phyloP scores from a whole-genome alignment of 148 eudicot species.

The Cornus florida region DNA sequence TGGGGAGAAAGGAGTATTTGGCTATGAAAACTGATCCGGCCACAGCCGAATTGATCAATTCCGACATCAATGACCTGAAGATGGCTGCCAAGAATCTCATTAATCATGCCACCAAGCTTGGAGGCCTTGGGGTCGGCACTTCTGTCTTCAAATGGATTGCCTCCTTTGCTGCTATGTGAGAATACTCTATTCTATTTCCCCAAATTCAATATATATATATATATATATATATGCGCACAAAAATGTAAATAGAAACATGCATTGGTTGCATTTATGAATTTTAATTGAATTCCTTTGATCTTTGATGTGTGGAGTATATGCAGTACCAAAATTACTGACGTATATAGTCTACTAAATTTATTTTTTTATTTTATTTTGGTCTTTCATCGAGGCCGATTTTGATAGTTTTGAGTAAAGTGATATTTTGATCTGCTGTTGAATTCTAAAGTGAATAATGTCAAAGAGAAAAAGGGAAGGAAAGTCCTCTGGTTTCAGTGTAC shows the following conservation, averaged over 20 bases:
- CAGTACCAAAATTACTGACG: neutral
- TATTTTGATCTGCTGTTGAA: too few species aligned
- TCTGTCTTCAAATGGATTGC: constrained; percentile 78
- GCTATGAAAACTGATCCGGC: constrained; percentile 44
- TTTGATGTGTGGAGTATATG: too few species aligned
- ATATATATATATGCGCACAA: too few species aligned
- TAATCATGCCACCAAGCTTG: constrained; percentile 45
- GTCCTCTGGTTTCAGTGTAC: too few species aligned
- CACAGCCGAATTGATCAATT: constrained; percentile 31
- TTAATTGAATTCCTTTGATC: neutral
- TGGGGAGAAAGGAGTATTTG: constrained; percentile 55
- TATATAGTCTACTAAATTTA: too few species aligned
- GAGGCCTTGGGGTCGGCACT: constrained; percentile 57
- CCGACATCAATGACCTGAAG: constrained; percentile 61
- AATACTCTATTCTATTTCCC: neutral
- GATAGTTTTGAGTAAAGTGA: too few species aligned
- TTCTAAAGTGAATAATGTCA: too few species aligned
- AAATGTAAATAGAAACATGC: too few species aligned
- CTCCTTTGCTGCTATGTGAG: constrained; percentile 77
- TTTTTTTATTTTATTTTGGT: too few species aligned
- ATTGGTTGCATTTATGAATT: too few species aligned
- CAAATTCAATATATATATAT: neutral
- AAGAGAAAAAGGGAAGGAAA: too few species aligned
- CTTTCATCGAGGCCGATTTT: too few species aligned
- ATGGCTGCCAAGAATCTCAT: constrained; percentile 43